Conservation (phyloP, 192 early-diverging fungal genomes). For the Chytriomyces confervae region DNA sequence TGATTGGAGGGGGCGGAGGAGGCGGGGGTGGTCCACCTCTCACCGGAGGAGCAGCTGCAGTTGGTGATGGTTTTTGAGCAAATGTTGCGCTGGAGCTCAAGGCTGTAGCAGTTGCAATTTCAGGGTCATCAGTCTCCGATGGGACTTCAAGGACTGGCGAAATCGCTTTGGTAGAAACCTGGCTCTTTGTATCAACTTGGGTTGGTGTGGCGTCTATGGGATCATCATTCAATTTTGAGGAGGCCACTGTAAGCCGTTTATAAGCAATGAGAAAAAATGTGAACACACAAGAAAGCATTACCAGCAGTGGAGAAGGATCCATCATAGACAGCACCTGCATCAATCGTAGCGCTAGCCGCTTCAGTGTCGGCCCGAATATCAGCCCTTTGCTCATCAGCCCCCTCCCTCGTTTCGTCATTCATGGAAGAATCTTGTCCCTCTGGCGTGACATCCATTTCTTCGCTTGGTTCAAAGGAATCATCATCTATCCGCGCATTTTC, state of each 20-base stretch:
- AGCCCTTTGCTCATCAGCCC: background rate
- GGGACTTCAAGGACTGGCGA: no score
- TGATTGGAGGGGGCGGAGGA: background rate
- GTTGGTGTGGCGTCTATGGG: no score
- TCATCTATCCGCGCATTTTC: background rate
- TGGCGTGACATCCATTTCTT: no score
- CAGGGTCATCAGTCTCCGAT: no score
- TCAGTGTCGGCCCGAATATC: background rate
- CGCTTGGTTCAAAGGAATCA: no score
- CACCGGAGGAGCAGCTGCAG: background rate
- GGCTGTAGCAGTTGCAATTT: background rate
- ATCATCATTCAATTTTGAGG: no score
- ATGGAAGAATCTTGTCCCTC: background rate
- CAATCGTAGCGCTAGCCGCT: no score
- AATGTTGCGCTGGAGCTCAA: background rate
- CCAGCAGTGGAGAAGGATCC: background rate
- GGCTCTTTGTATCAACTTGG: no score
- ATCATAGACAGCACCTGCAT: no score
- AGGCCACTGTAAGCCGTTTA: no score
- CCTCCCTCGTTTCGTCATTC: background rate
- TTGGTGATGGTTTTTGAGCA: background rate
- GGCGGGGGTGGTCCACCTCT: background rate
- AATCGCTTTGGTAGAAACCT: no score
- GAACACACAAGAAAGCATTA: background rate
- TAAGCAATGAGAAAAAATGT: no score